phyloP scores from a whole-genome alignment of 2,329 filamentous ascomycete species.

The Aspergillus viridinutans region DNA sequence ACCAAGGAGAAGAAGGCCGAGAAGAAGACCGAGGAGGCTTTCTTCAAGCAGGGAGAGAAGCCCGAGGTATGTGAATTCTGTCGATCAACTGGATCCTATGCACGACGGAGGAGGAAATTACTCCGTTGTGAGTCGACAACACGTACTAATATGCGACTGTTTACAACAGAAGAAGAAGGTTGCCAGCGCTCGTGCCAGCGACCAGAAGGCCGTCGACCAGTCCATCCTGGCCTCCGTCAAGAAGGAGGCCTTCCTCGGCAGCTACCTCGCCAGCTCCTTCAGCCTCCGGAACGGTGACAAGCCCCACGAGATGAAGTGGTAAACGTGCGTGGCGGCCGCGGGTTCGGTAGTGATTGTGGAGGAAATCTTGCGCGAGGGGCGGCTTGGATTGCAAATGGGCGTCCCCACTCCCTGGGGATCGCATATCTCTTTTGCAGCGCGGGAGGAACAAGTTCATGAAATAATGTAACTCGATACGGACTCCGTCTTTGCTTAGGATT shows the following conservation, averaged over 20 bases:
- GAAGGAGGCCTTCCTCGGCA: slow-evolving; percentile 91
- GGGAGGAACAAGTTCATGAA: slow-evolving; percentile 35
- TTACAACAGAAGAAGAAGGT: slow-evolving; percentile 87
- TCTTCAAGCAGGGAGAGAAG: slow-evolving; percentile 99
- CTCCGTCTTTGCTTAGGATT: slow-evolving; percentile 35
- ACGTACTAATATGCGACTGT: background rate
- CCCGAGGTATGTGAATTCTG: slow-evolving; percentile 66
- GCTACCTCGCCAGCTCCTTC: slow-evolving; percentile 95
- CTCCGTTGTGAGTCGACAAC: background rate
- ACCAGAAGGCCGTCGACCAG: slow-evolving; percentile 99
- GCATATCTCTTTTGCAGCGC: slow-evolving; percentile 16
- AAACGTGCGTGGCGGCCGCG: slow-evolving; percentile 49
- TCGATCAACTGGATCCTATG: background rate
- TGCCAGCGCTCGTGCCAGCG: slow-evolving; percentile 82
- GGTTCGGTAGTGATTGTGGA: slow-evolving; percentile 40
- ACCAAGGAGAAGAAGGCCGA: slow-evolving; percentile 82
- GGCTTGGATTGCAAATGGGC: slow-evolving; percentile 33
- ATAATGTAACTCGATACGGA: slow-evolving; percentile 39
- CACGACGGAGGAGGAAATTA: background rate
- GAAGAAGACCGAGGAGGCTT: slow-evolving; percentile 98
- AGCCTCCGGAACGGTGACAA: slow-evolving; percentile 98
- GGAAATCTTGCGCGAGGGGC: slow-evolving; percentile 32
- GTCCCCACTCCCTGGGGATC: slow-evolving; percentile 21
- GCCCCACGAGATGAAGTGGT: slow-evolving; percentile 99
- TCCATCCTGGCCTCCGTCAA: slow-evolving; percentile 91